These are phyloP conservation scores for Rhizoctonia solani DNA, from an alignment of 1,284 basidiomycete genomes.

Conservation along the genomic window DNA sequence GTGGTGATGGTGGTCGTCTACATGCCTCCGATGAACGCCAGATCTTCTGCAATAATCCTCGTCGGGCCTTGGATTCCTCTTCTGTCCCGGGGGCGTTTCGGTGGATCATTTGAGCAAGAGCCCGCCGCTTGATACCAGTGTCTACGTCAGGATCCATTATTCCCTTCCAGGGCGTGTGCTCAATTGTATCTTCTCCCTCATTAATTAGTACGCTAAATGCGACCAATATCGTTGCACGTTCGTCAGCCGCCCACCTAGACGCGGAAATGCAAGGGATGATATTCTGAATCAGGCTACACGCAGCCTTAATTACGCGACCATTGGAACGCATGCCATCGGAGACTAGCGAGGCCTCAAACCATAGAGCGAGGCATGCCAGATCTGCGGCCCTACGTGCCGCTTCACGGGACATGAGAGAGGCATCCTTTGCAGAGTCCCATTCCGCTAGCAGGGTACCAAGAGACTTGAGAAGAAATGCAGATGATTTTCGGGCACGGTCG, in stretches of 20 bases:
- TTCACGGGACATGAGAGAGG: conserved; percentile 47
- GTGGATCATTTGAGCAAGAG: conserved; percentile 46
- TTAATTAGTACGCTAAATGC: conserved; percentile 67
- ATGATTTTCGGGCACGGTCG: conserved; percentile 56
- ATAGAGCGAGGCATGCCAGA: conserved; percentile 62
- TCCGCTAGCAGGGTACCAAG: conserved; percentile 57
- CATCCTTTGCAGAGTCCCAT: conserved; percentile 52
- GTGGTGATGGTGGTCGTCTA: conserved; percentile 33
- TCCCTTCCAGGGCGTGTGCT: conserved; percentile 54
- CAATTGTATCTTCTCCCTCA: conserved; percentile 42
- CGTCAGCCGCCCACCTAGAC: conserved; percentile 59
- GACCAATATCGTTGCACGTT: conserved; percentile 63
- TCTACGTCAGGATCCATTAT: conserved; percentile 63
- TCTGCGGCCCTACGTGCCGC: conserved; percentile 69
- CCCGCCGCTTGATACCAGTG: conserved; percentile 67
- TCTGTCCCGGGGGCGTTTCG: conserved; percentile 39
- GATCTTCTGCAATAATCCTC: conserved; percentile 47
- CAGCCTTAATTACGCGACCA: conserved; percentile 61
- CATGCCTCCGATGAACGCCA: conserved; percentile 69
- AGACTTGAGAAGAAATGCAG: conserved; percentile 62
- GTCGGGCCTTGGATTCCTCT: conserved; percentile 48
- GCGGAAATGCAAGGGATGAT: conserved; percentile 53
- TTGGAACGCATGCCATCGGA: conserved; percentile 65
- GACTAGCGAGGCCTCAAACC: conserved; percentile 68
- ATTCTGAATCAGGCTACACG: conserved; percentile 58